phyloP scores from a whole-genome alignment of 345 rosid genomes.

The Rhodamnia rubescens region DNA sequence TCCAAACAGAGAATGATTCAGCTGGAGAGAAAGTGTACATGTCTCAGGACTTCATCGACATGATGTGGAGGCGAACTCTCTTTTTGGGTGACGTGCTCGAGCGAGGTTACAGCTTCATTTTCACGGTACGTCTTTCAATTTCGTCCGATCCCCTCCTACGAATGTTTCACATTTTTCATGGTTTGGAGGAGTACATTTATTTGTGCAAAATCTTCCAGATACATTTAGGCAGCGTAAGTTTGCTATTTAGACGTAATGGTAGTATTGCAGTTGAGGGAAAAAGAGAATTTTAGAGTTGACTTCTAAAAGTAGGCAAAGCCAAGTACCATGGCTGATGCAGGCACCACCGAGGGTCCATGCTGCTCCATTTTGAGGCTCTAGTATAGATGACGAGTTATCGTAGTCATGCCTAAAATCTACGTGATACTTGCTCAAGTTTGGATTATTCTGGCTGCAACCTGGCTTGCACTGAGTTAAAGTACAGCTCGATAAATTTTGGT shows the following conservation, averaged over 20 bases:
- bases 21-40: slow-evolving; percentile 47
- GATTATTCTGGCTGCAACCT: neutral
- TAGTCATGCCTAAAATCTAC: neutral
- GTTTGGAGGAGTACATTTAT: neutral
- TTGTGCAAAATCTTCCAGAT: neutral
- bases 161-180: neutral
- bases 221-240: neutral
- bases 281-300: neutral
- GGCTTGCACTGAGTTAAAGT: neutral
- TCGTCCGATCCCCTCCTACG: neutral
- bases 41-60: slow-evolving; percentile 56
- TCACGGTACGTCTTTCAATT: slow-evolving; percentile 35
- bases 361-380: neutral
- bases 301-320: neutral
- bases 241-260: neutral
- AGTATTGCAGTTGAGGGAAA: neutral
- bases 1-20: slow-evolving; percentile 33
- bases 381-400: neutral
- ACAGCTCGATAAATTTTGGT: neutral
- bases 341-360: neutral
- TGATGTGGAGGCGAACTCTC: slow-evolving; percentile 81
- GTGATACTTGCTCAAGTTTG: neutral
- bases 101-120: slow-evolving; percentile 54
- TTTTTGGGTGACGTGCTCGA: slow-evolving; percentile 50
- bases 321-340: neutral